phyloP scores from a whole-genome alignment of 176 grass and related monocot species.

The Secale cereale region DNA sequence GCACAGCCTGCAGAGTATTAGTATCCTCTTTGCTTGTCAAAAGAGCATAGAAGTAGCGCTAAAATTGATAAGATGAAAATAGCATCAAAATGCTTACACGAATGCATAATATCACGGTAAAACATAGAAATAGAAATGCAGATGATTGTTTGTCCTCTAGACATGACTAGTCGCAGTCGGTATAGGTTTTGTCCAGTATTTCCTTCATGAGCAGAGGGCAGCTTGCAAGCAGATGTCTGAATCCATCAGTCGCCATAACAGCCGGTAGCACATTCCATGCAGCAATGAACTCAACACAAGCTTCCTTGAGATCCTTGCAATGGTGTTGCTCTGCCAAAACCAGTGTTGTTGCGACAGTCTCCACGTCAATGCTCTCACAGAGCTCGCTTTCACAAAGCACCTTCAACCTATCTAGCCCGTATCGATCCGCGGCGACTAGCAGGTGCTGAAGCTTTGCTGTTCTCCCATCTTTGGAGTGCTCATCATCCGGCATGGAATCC shows the following conservation, averaged over 20 bases:
- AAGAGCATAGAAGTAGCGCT: background rate
- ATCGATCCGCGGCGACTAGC: background rate
- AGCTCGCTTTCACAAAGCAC: conserved; percentile 9
- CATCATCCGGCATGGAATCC: no score
- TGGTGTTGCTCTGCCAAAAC: background rate
- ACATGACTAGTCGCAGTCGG: background rate
- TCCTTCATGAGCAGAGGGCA: background rate
- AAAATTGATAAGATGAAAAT: background rate
- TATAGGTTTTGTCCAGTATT: background rate
- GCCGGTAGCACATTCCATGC: background rate
- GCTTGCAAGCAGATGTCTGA: conserved; percentile 10
- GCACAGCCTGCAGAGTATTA: background rate
- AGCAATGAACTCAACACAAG: background rate
- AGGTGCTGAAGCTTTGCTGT: background rate
- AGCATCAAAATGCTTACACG: background rate
- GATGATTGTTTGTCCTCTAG: background rate
- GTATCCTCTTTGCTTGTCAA: background rate
- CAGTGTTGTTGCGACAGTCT: background rate
- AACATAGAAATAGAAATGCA: background rate
- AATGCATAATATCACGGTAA: background rate
- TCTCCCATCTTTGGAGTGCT: no score
- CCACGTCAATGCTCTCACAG: background rate
- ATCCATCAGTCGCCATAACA: background rate
- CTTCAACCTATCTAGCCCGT: background rate
- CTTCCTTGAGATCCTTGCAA: background rate